Percentiles rank a stretch among this genome's conserved stretches.
Conservation (phyloP, 306 rosid species). For the Malus sylvestris region DNA sequence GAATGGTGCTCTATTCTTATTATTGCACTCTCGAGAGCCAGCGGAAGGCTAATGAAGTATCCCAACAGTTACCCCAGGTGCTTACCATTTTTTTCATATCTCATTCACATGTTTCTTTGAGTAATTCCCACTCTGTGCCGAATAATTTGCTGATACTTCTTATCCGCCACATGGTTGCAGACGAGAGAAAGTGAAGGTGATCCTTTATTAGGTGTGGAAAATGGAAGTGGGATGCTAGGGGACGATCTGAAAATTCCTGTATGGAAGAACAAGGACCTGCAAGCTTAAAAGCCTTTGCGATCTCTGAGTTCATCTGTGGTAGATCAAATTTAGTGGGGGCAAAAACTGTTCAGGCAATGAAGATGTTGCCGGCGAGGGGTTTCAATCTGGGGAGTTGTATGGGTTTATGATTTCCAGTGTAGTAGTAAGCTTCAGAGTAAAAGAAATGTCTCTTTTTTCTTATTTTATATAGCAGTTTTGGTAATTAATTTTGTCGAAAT, state of each 20-base stretch:
- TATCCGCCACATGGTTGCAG: slow-evolving; percentile 24
- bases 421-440: not conserved
- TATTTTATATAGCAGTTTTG: slow-evolving; percentile 15
- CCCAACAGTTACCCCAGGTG: slow-evolving; percentile 48
- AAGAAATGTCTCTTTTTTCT: not conserved
- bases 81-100: not conserved
- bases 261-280: slow-evolving; percentile 69
- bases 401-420: not conserved
- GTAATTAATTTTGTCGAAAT: slow-evolving; percentile 9
- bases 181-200: slow-evolving; percentile 64
- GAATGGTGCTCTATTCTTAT: slow-evolving; percentile 89
- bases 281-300: slow-evolving; percentile 8
- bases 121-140: not conserved
- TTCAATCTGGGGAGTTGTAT: slow-evolving; percentile 6
- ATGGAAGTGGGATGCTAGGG: slow-evolving; percentile 36
- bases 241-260: slow-evolving; percentile 42
- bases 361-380: slow-evolving; percentile 44
- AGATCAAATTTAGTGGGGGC: slow-evolving; percentile 2
- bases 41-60: slow-evolving; percentile 57
- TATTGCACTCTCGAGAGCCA: slow-evolving; percentile 62
- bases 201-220: slow-evolving; percentile 56
- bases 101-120: not conserved
- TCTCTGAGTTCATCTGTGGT: not conserved
- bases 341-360: slow-evolving; percentile 31
- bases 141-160: slow-evolving; percentile 1